Conservation (phyloP, 306 rosid species). For the Boehmeria nivea region DNA sequence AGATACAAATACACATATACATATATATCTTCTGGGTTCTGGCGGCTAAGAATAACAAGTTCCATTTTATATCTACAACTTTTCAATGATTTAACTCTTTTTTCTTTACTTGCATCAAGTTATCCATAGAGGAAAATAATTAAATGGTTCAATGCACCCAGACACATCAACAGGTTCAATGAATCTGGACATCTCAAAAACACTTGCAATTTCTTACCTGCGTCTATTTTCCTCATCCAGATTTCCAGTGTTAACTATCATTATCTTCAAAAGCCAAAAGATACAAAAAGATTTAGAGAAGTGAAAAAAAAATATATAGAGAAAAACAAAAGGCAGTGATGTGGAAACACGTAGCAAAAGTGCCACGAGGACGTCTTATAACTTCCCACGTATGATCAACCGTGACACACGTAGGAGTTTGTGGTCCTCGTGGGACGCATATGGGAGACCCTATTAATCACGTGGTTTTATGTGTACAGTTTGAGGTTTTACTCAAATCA, state of each 20-base stretch:
- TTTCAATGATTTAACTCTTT: no score
- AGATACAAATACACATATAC: no score
- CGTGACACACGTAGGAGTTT: background rate
- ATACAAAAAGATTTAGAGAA: no score
- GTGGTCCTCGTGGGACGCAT: background rate
- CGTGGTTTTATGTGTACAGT: background rate
- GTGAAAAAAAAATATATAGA: no score
- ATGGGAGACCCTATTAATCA: background rate
- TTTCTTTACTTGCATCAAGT: background rate
- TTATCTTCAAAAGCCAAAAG: background rate
- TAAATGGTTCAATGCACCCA: conserved; percentile 28
- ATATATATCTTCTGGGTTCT: no score
- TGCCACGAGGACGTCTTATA: background rate
- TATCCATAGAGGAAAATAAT: background rate
- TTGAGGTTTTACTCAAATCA: background rate
- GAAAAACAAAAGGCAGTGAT: background rate
- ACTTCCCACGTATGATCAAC: background rate
- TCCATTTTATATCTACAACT: no score
- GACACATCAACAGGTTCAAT: conserved; percentile 39
- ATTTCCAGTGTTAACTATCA: background rate
- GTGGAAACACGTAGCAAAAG: background rate
- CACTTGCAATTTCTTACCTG: no score
- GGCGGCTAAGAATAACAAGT: no score
- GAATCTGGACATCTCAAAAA: conserved; percentile 38
- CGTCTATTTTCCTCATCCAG: conserved; percentile 28